Conservation (phyloP, 345 rosid species). For the Trapa incisa region DNA sequence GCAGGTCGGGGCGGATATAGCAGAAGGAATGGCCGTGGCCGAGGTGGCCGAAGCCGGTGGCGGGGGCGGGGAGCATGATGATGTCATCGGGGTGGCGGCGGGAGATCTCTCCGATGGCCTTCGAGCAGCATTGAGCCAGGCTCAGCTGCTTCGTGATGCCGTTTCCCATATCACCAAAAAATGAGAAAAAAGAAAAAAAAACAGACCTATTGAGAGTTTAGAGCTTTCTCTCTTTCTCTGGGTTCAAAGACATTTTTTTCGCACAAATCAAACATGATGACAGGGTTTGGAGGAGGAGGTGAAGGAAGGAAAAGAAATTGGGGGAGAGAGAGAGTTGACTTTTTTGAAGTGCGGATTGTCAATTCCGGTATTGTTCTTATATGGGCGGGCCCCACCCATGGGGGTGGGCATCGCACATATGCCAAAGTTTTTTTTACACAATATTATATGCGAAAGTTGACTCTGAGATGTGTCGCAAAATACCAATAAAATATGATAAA, state of each 20-base stretch:
- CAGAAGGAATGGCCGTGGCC: conserved; percentile 80
- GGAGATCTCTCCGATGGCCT: conserved; percentile 38
- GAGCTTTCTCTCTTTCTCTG: background rate
- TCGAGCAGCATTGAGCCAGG: conserved; percentile 36
- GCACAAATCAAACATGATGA: background rate
- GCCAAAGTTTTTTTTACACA: conserved; percentile 1
- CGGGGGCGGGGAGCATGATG: conserved; percentile 12
- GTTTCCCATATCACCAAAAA: conserved; percentile 45
- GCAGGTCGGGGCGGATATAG: conserved; percentile 51
- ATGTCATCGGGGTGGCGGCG: conserved; percentile 37
- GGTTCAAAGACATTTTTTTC: no score
- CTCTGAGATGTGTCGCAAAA: background rate
- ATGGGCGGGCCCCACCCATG: background rate
- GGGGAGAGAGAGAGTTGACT: conserved; percentile 23
- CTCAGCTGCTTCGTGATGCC: conserved; percentile 28
- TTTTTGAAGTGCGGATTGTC: conserved; percentile 2
- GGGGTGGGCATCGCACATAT: conserved; percentile 2
- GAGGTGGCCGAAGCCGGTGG: conserved; percentile 18
- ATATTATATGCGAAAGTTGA: conserved; percentile 18
- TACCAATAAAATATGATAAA: no score
- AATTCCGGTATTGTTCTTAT: background rate
- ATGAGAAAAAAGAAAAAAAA: background rate
- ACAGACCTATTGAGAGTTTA: background rate
- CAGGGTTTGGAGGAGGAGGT: background rate
- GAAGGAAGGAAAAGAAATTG: conserved; percentile 3